Evolutionary conservation across 1,139 yeast species (phyloP).

Genomic region (Kodamaea sp.): DNA sequence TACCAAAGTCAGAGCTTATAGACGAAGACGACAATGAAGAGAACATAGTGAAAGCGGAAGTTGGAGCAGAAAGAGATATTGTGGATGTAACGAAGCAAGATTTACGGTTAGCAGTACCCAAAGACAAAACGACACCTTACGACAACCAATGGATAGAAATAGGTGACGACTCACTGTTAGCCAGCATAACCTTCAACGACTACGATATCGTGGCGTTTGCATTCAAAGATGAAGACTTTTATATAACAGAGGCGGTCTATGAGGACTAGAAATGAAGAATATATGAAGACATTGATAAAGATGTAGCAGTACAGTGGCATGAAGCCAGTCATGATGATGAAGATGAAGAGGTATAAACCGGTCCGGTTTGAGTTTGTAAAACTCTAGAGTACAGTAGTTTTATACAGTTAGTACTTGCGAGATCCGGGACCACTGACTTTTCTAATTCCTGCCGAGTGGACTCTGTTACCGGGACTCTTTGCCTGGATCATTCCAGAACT

Average conservation of each 20-base stretch:
- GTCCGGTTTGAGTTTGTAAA: background rate
- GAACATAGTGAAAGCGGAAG: constrained; percentile 14
- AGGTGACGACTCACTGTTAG: constrained; percentile 25
- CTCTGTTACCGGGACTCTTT: constrained; percentile 23
- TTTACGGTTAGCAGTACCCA: constrained; percentile 44
- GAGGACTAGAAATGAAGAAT: constrained; percentile 26
- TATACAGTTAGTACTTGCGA: constrained; percentile 10
- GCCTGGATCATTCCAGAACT: constrained; percentile 26
- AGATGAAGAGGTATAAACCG: no score
- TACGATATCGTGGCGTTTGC: constrained; percentile 46
- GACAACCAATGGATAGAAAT: constrained; percentile 43
- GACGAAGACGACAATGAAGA: constrained; percentile 19
- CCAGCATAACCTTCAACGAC: constrained; percentile 34
- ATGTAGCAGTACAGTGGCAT: background rate
- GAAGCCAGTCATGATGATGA: background rate
- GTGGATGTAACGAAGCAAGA: constrained; percentile 18
- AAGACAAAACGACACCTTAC: constrained; percentile 40
- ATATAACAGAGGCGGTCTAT: constrained; percentile 44
- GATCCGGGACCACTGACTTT: constrained; percentile 31
- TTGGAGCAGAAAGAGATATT: no score
- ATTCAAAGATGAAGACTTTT: constrained; percentile 37
- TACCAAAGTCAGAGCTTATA: constrained; percentile 31
- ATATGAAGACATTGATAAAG: constrained; percentile 5
- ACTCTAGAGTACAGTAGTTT: background rate
- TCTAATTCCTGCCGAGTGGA: constrained; percentile 41